phyloP scores from a whole-genome alignment of 1,284 basidiomycete species.

The Sporisorium iseilematis-ciliati region DNA sequence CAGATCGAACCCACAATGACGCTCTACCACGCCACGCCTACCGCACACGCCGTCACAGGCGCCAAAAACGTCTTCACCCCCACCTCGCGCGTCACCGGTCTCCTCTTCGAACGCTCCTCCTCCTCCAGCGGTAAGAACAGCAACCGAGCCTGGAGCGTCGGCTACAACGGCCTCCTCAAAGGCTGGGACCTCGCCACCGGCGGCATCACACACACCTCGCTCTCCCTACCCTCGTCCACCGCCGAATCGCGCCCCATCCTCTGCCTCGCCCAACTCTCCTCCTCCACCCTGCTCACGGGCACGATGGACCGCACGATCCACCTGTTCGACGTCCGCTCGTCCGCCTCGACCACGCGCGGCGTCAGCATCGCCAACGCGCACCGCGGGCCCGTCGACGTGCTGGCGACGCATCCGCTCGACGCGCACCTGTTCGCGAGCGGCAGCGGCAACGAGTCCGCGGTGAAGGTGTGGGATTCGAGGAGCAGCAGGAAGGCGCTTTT shows the following conservation, averaged over 20 bases:
- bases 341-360: slow-evolving; percentile 10
- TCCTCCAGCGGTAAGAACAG: slow-evolving; percentile 8
- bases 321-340: slow-evolving; percentile 60
- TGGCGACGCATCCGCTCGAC: slow-evolving; percentile 51
- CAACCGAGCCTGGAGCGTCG: slow-evolving; percentile 52
- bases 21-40: slow-evolving; percentile 33
- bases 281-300: slow-evolving; percentile 47
- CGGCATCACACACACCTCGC: slow-evolving; percentile 29
- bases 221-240: slow-evolving; percentile 17
- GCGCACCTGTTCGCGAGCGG: slow-evolving; percentile 57
- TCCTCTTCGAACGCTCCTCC: slow-evolving; percentile 43
- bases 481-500: slow-evolving; percentile 64
- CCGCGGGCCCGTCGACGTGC: slow-evolving; percentile 46
- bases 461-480: slow-evolving; percentile 66
- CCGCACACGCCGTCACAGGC: slow-evolving; percentile 25
- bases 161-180: slow-evolving; percentile 63
- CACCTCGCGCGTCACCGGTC: slow-evolving; percentile 48
- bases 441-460: slow-evolving; percentile 43
- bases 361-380: slow-evolving; percentile 51
- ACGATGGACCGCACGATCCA: slow-evolving; percentile 61
- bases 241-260: slow-evolving; percentile 42
- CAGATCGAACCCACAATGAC: slow-evolving; percentile 28
- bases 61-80: slow-evolving; percentile 48
- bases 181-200: slow-evolving; percentile 60
- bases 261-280: slow-evolving; percentile 47